Base-by-base conservation (phyloP, 805 yeast species). In the Helenozyma baotianmanensis region DNA sequence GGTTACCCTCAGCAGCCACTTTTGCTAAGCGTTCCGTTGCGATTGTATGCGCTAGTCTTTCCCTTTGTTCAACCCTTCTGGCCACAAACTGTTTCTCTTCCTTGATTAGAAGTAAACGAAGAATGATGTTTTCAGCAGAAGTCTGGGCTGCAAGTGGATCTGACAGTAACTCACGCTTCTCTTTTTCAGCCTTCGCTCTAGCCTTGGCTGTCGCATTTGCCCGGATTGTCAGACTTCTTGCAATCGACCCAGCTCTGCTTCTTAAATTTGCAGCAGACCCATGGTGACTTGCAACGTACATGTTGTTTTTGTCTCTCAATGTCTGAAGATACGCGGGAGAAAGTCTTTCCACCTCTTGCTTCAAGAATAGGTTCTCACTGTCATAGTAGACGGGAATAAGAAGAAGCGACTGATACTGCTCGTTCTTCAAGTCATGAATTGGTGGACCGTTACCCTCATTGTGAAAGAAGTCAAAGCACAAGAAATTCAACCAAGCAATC, bases 401-500 rank as follows among this genome's bases (percentile, higher is more conserved):
- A 39, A 81, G 56, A 15, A 85, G 54, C 25, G 76, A 71, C 53
- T 82, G 85, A 51, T 82, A 86, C 22, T 73, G 70, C 19, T 69
- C 73, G 36, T 75, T 74, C 40, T 78, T 79, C 47, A 86, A 59
- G 6, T 72, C 74, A 39, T 72, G 76, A 19, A 84, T 45, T 1
- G 86, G 72, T 0, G 92, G 92, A 0, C 95, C 95, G 21, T 80
- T 80, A 0, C 95, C 95, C 27, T 74, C 79, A 48, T 83, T 79
- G 53, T 86, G 77, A 60, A 87, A 86, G 51, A 85, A 86, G 38
- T 79, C 89, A 29, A 72, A 54, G 33, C 86, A 72, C n/a, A 82
- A 55, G 5, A 72, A 64, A 29, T 73, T 62, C 14, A 87, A 54
- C 95, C 95, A 86, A 1, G 74, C 64, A 40, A 80, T 78, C 0